Evolutionary conservation across 441 rosid genomes (phyloP), one percentile per base, ranked within the genome.

Genomic region (Erodium moschatum): DNA sequence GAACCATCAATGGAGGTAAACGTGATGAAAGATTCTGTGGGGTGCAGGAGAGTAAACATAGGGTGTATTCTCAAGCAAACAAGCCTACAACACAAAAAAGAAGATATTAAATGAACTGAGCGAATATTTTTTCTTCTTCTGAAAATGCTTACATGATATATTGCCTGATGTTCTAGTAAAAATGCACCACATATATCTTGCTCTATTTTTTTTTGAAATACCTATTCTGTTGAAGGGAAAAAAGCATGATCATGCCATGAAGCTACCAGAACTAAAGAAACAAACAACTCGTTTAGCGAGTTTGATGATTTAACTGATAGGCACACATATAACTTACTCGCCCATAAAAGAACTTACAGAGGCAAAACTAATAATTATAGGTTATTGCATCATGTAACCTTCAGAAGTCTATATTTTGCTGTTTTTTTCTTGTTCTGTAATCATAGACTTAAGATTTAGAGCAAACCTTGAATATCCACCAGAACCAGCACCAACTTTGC

Each of bases 1-100:
- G 85, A 76, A 40, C 97, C 98, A 75, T 86, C 81, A 3, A 82
- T 63, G 44, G 97, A 82, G 58, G 87, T 88, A 77, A 91, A 93
- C 5, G 84, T 77, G 79, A 93, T 69, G 64, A 85, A 86, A 65
- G 90, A 67, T 72, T 89, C 95, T 0, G 86, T 79, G 9, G 96
- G 96, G 78, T 93, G 89, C 81, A 83, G 35, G 54, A 93, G 88
- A 66, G 24, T 13, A 75, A 91, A 89, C 19, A 81, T 78, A 40
- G 97, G 98, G 76, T 91, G 96, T 58, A 84, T 79, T 79, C 97
- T 86, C 81, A 91, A 78, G 82, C 95, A 91, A 78, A 91, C 95
- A 74, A 93, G 77, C 87, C 95, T 89, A 74, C 74, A 77, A 35
- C 18, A 66, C 50, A 72, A 63, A 67, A 50, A 31, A 6, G n/a